These are phyloP conservation scores for Aphanocladium album DNA, from an alignment of 2,329 filamentous ascomycete genomes.

Conservation along the genomic window DNA sequence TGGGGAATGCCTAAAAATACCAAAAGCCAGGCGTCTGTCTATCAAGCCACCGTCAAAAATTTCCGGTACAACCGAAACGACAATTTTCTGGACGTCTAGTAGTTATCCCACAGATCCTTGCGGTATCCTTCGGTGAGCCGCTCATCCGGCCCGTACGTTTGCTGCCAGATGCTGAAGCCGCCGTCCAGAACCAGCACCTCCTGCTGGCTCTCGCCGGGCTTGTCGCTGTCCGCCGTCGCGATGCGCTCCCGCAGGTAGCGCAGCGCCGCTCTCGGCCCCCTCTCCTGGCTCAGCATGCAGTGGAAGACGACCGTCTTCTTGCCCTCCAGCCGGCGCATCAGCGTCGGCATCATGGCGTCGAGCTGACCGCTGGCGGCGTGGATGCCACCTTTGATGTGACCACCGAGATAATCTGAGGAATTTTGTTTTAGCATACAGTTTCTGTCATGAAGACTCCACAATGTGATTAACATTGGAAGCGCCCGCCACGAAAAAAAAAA, in stretches of 20 bases:
- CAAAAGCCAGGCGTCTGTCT: background rate
- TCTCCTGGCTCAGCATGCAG: slow-evolving; percentile 85
- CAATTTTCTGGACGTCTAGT: slow-evolving; percentile 23
- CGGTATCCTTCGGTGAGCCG: slow-evolving; percentile 77
- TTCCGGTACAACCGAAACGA: background rate
- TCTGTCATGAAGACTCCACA: background rate
- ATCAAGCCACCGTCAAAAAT: background rate
- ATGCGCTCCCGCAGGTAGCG: slow-evolving; percentile 70
- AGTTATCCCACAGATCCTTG: slow-evolving; percentile 76
- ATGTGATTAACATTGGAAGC: background rate
- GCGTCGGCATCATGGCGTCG: slow-evolving; percentile 71
- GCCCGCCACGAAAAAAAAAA: background rate
- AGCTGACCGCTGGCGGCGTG: slow-evolving; percentile 72
- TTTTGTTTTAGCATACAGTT: too few species aligned
- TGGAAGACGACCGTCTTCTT: slow-evolving; percentile 90
- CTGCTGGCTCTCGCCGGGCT: slow-evolving; percentile 44
- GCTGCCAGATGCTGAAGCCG: slow-evolving; percentile 88
- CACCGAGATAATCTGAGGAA: slow-evolving; percentile 73
- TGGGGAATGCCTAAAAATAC: too few species aligned
- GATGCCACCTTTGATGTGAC: slow-evolving; percentile 73
- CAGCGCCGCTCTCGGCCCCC: slow-evolving; percentile 79
- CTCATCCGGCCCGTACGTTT: slow-evolving; percentile 71
- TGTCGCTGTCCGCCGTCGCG: slow-evolving; percentile 29
- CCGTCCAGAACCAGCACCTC: slow-evolving; percentile 75
- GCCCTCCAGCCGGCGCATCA: slow-evolving; percentile 70